These are phyloP conservation scores for Fulvia fulva DNA, from an alignment of 2,329 filamentous ascomycete species.

Conservation along the genomic window DNA sequence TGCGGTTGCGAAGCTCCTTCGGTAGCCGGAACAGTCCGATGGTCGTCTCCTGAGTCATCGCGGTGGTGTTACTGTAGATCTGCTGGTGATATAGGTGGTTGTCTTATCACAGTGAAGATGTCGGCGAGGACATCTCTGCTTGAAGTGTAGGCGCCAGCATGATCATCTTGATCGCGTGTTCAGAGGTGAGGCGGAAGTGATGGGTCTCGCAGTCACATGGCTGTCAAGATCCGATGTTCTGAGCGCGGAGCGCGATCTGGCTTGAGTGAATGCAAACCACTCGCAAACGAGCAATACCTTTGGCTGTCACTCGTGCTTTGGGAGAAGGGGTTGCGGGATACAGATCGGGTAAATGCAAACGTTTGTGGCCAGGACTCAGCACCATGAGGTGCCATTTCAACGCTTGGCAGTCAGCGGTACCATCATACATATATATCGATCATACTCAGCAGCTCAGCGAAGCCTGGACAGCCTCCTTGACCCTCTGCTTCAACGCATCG, in stretches of 20 bases:
- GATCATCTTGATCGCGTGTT: background rate
- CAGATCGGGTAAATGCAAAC: too few species aligned
- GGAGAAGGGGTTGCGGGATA: too few species aligned
- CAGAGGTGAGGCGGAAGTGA: background rate
- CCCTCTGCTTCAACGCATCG: constrained; percentile 33
- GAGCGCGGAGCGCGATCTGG: background rate
- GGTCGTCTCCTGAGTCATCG: background rate
- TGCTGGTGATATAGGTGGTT: background rate
- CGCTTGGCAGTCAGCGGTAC: too few species aligned
- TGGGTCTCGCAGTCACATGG: background rate
- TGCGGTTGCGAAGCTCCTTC: background rate
- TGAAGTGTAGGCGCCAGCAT: background rate
- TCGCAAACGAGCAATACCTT: too few species aligned
- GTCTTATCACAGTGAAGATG: background rate
- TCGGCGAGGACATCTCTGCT: background rate
- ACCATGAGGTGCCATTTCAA: too few species aligned
- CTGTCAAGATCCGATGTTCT: background rate
- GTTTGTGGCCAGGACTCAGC: too few species aligned
- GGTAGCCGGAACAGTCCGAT: background rate
- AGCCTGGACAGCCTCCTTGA: constrained; percentile 36
- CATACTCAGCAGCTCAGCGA: background rate
- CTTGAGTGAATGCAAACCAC: background rate
- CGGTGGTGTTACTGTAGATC: background rate
- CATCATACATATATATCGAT: too few species aligned
- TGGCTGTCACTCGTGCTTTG: too few species aligned